Evolutionary conservation across 2,329 filamentous ascomycete genomes (phyloP).

Genomic region (Penicillium sp.): DNA sequence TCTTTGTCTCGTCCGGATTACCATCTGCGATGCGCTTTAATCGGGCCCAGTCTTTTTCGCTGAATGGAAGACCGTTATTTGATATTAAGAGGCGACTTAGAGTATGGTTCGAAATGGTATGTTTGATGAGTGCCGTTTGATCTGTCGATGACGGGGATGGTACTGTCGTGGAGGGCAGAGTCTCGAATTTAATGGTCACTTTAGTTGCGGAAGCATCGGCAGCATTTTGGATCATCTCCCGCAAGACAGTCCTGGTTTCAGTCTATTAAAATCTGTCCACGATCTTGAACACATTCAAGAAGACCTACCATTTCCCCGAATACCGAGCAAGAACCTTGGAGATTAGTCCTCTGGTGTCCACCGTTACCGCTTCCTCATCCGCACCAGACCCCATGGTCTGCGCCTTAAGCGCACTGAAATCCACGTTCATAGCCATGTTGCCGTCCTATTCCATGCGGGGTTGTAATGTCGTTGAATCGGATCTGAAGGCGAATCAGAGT

Average conservation of each 20-base stretch:
- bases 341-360: slow-evolving; percentile 93
- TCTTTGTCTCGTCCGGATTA: slow-evolving; percentile 98
- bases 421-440: slow-evolving; percentile 64
- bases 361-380: slow-evolving; percentile 94
- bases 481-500: neutral
- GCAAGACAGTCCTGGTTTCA: slow-evolving; percentile 55
- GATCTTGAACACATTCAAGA: neutral
- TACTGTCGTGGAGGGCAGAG: slow-evolving; percentile 72
- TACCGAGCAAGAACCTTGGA: slow-evolving; percentile 97
- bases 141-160: slow-evolving; percentile 64
- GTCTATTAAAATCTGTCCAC: slow-evolving; percentile 13
- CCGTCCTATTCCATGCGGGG: neutral
- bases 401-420: slow-evolving; percentile 68
- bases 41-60: slow-evolving; percentile 84
- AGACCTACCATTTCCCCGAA: slow-evolving; percentile 84
- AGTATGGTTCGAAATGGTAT: slow-evolving; percentile 79
- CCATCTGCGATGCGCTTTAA: slow-evolving; percentile 97
- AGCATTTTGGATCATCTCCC: slow-evolving; percentile 97
- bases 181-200: slow-evolving; percentile 89
- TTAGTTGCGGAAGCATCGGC: slow-evolving; percentile 89
- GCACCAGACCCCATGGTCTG: slow-evolving; percentile 80
- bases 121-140: slow-evolving; percentile 69
- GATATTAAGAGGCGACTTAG: slow-evolving; percentile 81
- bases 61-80: slow-evolving; percentile 87
- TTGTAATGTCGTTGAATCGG: neutral